Conservation (phyloP, 2,329 filamentous ascomycete species). For the Paecilomyces dactylethromorphus region DNA sequence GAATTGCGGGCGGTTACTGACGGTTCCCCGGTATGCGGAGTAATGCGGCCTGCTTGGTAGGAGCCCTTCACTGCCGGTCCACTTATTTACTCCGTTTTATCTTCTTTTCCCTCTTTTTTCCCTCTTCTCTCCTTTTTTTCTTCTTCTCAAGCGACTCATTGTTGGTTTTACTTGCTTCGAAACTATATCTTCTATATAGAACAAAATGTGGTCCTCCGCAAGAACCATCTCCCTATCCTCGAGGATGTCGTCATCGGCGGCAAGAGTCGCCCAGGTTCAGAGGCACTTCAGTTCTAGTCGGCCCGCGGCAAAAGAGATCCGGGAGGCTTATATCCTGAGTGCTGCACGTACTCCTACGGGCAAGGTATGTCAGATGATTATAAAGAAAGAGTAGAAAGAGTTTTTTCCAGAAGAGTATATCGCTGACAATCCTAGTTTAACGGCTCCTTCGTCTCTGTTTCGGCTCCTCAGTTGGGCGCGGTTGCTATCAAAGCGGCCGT, state of each 20-base stretch:
- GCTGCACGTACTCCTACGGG: slow-evolving; percentile 83
- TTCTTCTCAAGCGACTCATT: no score
- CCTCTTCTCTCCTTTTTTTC: no score
- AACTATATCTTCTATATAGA: not conserved
- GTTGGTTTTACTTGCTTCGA: no score
- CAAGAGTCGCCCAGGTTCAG: slow-evolving; percentile 41
- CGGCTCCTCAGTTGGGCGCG: slow-evolving; percentile 82
- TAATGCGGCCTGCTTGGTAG: no score
- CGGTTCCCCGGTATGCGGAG: no score
- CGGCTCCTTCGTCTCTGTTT: slow-evolving; percentile 74
- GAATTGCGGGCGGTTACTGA: no score
- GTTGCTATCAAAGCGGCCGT: slow-evolving; percentile 88
- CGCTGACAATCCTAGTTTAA: slow-evolving; percentile 63
- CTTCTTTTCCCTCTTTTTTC: no score
- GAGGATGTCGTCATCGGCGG: slow-evolving; percentile 21
- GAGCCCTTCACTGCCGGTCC: no score
- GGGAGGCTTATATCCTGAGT: slow-evolving; percentile 90
- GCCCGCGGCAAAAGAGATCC: slow-evolving; percentile 57
- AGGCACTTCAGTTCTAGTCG: slow-evolving; percentile 48
- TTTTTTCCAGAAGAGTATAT: not conserved
- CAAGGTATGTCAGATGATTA: slow-evolving; percentile 52
- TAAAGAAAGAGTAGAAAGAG: not conserved
- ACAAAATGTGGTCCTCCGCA: slow-evolving; percentile 15
- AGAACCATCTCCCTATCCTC: slow-evolving; percentile 19
- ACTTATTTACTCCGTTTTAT: no score